Base-by-base conservation (phyloP, 1,139 yeast genomes). In the Saccharomycopsis crataegensis region DNA sequence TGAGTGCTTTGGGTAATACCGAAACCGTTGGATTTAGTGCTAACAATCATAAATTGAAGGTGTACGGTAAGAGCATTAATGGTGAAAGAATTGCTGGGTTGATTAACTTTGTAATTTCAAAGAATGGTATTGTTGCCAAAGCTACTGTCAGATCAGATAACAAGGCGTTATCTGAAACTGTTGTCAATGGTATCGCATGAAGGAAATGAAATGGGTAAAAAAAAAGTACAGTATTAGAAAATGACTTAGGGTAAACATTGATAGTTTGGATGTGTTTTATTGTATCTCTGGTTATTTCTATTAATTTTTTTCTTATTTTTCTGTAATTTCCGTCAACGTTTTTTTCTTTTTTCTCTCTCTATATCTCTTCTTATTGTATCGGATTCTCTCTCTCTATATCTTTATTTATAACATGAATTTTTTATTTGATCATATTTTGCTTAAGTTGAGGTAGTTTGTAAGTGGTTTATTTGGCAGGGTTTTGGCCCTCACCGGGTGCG, bases 1-100 rank as follows among this genome's bases (percentile, higher is more conserved):
- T 86, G 82, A 79, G 86, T 74, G 84, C 97, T 36, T 74, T 89
- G 64, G 96, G 87, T 62, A 88, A 89, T 40, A 75, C 86, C 14
- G 96, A 87, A 61, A 73, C 73, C 58, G 87, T 86, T 17, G 75
- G 81, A 49, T 72, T 76, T 51, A 84, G 79, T 62, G 73, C 84
- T 8, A 75, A 83, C 40, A 63, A 72, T 31, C 98, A 91, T 66
- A 75, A 79, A 12, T 74, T 93, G 70, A 90, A 90, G 71, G 72
- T 90, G 62, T 86, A 78, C 64, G 99, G 98, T 65, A 86, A 84
- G 70, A 82, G 88, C 61, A 78, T 86, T 37, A 76, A 78, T 70
- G 93, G 90, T 53, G 76, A 72, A 46, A 85, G 83, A 69, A 81
- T 89, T 58, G 93, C 84, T 32, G 81, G 82, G 8, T 67, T 76